Base-by-base conservation (phyloP, 148 eudicot species). In the Gaultheria prostrata region DNA sequence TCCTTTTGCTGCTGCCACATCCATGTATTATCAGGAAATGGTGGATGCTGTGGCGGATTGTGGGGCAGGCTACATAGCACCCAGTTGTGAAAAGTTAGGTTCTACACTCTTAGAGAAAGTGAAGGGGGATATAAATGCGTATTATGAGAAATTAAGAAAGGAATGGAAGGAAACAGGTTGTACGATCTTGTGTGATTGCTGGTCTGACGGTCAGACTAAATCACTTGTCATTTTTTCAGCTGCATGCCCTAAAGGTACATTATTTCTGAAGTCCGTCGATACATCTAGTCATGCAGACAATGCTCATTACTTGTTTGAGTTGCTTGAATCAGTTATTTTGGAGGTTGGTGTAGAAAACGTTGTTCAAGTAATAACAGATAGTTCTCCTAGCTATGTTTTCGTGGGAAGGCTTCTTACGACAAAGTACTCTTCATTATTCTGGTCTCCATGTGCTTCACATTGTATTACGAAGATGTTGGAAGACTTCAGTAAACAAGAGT, bases 381-480 rank as follows among this genome's bases (percentile, higher is more conserved):
- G 87, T 80, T 46, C 83, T 45, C 53, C 74, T 46, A 61, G 86
- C 63, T 89, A 77, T 74, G 80, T 83, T 6, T 85, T 80, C 79
- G 89, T 82, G 8, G 91, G 91, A 71, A 85, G 83, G 83, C 91
- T 89, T 86, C 86, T 89, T 33, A 89, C 85, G 89, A 77, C 87
- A 8, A 89, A 89, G 84, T 87, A 89, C 67, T 74, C 89, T 77
- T 85, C 91, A 35, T 33, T 89, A 48, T 89, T 89, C 56, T 89
- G 91, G 89, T 86, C 87, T 71, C 89, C 91, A n/a, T 86, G 89
- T 83, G 87, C 91, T 65, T 89, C 87, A 61, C 79, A 77, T 87
- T 89, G 89, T 83, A 50, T 89, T 67, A 85, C 78, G 56, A 83
- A 77, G 53, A 89, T 89, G 24, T 79, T 87, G 83, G 86, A 89